phyloP scores from a whole-genome alignment of 1,139 yeast genomes.

The Protomyces inouyei region DNA sequence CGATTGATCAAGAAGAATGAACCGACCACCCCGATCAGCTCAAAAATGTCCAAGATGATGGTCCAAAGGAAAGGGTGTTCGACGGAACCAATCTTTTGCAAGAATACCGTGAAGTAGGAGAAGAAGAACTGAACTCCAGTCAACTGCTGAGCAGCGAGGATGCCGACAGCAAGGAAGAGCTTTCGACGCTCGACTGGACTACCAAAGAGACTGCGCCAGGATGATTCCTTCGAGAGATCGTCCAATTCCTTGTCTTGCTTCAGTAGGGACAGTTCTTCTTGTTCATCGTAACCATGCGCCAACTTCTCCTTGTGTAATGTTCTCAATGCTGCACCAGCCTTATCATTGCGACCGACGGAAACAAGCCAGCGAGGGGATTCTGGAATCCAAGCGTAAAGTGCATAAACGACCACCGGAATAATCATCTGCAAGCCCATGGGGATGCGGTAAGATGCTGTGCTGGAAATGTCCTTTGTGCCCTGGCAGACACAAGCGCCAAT shows the following conservation, averaged over 20 bases:
- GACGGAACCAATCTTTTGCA: slow-evolving; percentile 44
- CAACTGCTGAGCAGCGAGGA: slow-evolving; percentile 59
- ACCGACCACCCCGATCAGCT: slow-evolving; percentile 46
- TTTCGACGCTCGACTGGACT: slow-evolving; percentile 21
- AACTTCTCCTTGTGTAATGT: slow-evolving; percentile 16
- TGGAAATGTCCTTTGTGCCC: slow-evolving; percentile 52
- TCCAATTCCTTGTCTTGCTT: slow-evolving; percentile 16
- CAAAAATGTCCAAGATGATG: slow-evolving; percentile 70
- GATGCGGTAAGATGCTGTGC: slow-evolving; percentile 42
- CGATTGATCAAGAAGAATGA: slow-evolving; percentile 51
- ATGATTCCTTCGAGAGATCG: slow-evolving; percentile 2
- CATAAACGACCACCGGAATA: slow-evolving; percentile 9
- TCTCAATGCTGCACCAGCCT: slow-evolving; percentile 11
- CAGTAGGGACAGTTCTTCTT: slow-evolving; percentile 1
- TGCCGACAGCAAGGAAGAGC: slow-evolving; percentile 32
- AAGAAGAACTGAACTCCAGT: slow-evolving; percentile 64
- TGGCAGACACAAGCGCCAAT: slow-evolving; percentile 63
- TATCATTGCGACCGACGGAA: slow-evolving; percentile 7
- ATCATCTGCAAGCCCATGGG: slow-evolving; percentile 22
- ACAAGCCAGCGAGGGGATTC: slow-evolving; percentile 27
- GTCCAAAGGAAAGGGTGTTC: slow-evolving; percentile 66
- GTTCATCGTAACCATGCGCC: slow-evolving; percentile 8
- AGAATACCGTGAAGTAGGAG: slow-evolving; percentile 63
- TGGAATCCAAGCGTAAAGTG: slow-evolving; percentile 12
- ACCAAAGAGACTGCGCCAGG: slow-evolving; percentile 12